phyloP scores from a whole-genome alignment of 1,284 basidiomycete genomes.

The Peniophora sp. region DNA sequence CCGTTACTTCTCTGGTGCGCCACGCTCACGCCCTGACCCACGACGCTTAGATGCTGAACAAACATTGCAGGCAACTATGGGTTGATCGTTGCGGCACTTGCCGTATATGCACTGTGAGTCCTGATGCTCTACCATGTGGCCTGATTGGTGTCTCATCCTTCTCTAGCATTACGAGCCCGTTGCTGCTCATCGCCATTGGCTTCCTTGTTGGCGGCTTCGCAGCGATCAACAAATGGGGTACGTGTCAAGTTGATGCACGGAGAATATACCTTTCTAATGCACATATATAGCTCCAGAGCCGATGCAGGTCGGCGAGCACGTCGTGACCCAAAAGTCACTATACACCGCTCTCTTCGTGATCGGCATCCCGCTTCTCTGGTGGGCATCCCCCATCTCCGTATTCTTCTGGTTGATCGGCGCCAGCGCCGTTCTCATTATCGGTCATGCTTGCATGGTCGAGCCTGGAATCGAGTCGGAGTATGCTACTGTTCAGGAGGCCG shows the following conservation, averaged over 20 bases:
- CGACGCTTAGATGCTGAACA: not conserved
- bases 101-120: constrained; percentile 87
- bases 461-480: constrained; percentile 90
- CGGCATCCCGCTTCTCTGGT: constrained; percentile 65
- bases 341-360: constrained; percentile 78
- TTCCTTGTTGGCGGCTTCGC: constrained; percentile 92
- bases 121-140: too few species aligned
- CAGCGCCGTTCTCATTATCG: constrained; percentile 67
- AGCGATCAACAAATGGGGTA: constrained; percentile 86
- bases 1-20: constrained; percentile 77
- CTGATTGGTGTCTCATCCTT: not conserved
- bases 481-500: constrained; percentile 61
- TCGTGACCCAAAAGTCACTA: constrained; percentile 76
- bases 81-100: constrained; percentile 73
- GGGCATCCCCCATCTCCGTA: constrained; percentile 59
- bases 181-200: constrained; percentile 76
- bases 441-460: constrained; percentile 77
- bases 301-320: constrained; percentile 69
- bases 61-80: constrained; percentile 71
- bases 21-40: not conserved
- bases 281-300: constrained; percentile 58
- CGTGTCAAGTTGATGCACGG: constrained; percentile 22
- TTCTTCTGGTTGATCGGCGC: constrained; percentile 80
- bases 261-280: not conserved
- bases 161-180: constrained; percentile 57